Conservation (phyloP, 2,329 filamentous ascomycete species). For the Fonsecaea monophora region DNA sequence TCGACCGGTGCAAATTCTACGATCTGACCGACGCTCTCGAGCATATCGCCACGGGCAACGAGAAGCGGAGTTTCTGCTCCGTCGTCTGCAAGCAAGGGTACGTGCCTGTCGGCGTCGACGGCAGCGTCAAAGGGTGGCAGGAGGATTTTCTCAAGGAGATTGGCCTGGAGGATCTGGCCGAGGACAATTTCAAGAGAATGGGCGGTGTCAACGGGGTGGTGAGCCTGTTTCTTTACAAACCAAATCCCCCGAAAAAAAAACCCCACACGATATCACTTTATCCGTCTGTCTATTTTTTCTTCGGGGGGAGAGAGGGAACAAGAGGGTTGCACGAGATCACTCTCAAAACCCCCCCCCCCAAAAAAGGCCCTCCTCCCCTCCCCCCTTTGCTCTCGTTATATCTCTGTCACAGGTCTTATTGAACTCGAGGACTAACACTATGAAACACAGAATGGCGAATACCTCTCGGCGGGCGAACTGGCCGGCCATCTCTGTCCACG, state of each 20-base stretch:
- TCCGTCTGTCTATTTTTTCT: background rate
- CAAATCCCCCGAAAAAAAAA: background rate
- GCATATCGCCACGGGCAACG: constrained; percentile 89
- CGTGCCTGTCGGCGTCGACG: constrained; percentile 95
- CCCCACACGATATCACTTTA: too few relatives aligned
- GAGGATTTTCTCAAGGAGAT: constrained; percentile 89
- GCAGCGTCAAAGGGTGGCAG: constrained; percentile 97
- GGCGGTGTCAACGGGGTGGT: constrained; percentile 95
- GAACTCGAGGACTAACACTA: too few relatives aligned
- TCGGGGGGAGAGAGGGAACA: background rate
- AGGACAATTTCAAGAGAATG: constrained; percentile 90
- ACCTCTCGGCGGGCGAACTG: constrained; percentile 88
- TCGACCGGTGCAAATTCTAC: constrained; percentile 94
- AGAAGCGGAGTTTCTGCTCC: constrained; percentile 92
- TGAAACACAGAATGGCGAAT: constrained; percentile 77
- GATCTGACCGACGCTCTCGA: constrained; percentile 92
- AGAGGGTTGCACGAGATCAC: too few relatives aligned
- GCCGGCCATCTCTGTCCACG: constrained; percentile 84
- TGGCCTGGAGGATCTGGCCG: constrained; percentile 80
- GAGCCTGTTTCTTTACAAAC: constrained; percentile 58
- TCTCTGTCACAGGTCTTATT: too few relatives aligned
- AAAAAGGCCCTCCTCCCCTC: too few relatives aligned
- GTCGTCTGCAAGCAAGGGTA: constrained; percentile 97
- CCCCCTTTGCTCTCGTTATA: too few relatives aligned
- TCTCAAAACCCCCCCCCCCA: too few relatives aligned